Conservation (phyloP, 2,329 filamentous ascomycete species). For the Diaporthe citriasiana region DNA sequence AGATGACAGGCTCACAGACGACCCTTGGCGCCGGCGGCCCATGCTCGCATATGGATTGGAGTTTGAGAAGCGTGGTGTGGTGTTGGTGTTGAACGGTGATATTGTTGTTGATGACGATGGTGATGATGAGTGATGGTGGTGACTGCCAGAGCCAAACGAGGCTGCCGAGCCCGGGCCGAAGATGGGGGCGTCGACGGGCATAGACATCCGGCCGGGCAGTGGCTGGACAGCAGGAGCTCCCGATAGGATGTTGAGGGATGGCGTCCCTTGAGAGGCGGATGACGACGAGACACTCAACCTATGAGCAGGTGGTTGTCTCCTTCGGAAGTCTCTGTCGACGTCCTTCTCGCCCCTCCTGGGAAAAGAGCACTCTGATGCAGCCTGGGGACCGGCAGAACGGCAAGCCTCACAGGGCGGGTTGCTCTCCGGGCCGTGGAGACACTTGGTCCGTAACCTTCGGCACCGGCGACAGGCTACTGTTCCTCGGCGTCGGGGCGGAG, state of each 20-base stretch:
- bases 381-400: slow-evolving; percentile 39
- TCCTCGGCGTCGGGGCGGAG: slow-evolving; percentile 38
- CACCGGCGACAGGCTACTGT: slow-evolving; percentile 43
- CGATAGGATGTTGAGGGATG: slow-evolving; percentile 20
- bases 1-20: slow-evolving; percentile 12
- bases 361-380: slow-evolving; percentile 38
- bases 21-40: slow-evolving; percentile 31
- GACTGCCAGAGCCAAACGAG: slow-evolving; percentile 19
- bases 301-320: slow-evolving; percentile 35
- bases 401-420: slow-evolving; percentile 42
- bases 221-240: slow-evolving; percentile 33
- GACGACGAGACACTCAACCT: slow-evolving; percentile 40
- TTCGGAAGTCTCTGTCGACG: slow-evolving; percentile 41
- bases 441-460: slow-evolving; percentile 43
- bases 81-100: slow-evolving; percentile 10
- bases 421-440: slow-evolving; percentile 41
- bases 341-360: slow-evolving; percentile 41
- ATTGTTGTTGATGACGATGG: background rate
- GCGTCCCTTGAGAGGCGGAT: slow-evolving; percentile 30
- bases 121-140: slow-evolving; percentile 9
- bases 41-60: slow-evolving; percentile 11
- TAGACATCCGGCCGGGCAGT: slow-evolving; percentile 25
- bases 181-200: slow-evolving; percentile 38
- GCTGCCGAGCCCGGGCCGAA: slow-evolving; percentile 4
- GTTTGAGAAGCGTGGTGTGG: slow-evolving; percentile 33